Base-by-base conservation (phyloP, 148 eudicot species). In the Vaccinium myrtillus region DNA sequence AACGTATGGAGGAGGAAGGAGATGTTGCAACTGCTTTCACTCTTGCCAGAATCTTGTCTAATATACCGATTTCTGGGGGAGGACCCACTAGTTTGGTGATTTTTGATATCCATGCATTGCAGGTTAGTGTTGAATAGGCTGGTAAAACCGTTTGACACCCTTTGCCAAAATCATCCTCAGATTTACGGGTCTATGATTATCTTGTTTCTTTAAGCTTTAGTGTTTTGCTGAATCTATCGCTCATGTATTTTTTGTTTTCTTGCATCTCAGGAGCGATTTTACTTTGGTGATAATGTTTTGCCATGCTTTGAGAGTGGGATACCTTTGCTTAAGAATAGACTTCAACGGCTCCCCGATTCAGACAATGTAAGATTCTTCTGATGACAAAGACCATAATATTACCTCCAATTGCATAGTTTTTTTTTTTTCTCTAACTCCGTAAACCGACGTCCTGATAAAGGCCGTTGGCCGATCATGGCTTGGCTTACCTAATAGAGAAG, bases 251-350 rank as follows among this genome's bases (percentile, higher is more conserved):
- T n/a, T 61, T 53, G 55, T 46, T 43, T 87, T 83, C 75, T 59
- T 78, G 79, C 85, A 75, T 81, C 56, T 69, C 90, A 95, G 99
- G 99, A 97, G 89, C 88, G 99, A 87, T 97, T 97, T 89, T 97
- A 95, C 92, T 97, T 97, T 86, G 98, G 97, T 55, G 99, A 97
- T 88, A 97, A 90, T 87, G 86, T 97, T 75, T 91, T 97, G 87
- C 99, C 99, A 75, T 97, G 98, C 94, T 97, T 97, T 84, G 99
- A 95, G 88, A 97, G 99, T 85, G 99, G 99, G 79, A 94, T 97
- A 77, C 98, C 98, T 55, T 88, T 97, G 93, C 95, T 97, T 80
- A 91, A 90, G 87, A 94, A 87, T 88, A 91, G 98, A 90, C 96
- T 97, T 63, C 99, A 97, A 86, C 92, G 89, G 88, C 98, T 97